Evolutionary conservation across 768 basidiomycete species (phyloP), one percentile per base, ranked within the genome.

Genomic region (Tubosaeta sp.): DNA sequence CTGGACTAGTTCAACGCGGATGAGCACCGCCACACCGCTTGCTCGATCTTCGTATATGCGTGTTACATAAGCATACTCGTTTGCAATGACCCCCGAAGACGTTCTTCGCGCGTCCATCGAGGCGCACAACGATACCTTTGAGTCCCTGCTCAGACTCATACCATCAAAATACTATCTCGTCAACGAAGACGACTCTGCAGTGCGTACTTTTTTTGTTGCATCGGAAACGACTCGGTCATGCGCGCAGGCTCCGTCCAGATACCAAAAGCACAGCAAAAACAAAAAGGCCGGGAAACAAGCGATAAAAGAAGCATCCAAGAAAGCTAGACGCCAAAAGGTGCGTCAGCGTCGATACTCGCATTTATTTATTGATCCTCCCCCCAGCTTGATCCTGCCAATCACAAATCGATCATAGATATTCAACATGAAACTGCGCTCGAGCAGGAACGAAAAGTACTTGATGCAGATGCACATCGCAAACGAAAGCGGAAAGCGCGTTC

Each of bases 371-470:
- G 9, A 10, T 19, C 25, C 16, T 10, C 9, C 38, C 34, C 22
- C 25, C 56, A 98, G 94, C 87, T 96, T 59, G 93, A 98, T 68
- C 95, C 95, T 1, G 86, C 83, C 6, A 94, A 95, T 70, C 78
- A 94, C 63, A 90, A 90, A 61, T 81, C 82, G 11, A 69, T 84
- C 40, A 8, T 90, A 24, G 90, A 96, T 52, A 74, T 91, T 29
- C 84, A 89, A 63, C 77, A 78, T 50, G 86, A 84, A 61, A 72
- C 72, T 6, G 65, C 63, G 4, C 42, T 54, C 54, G 48, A 62
- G 55, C 39, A 58, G n/a, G 55, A 72, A 70, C 51, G 55, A 27
- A 49, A 71, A 69, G 46, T 52, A 44, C n/a, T 38, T 18, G 25
- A 53, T 14, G 39, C 32, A 22, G 18, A 25, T 34, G 41, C 13